Evolutionary conservation across 2,329 filamentous ascomycete species (phyloP), one percentile per base, ranked within the genome.

Genomic region (Paracoccidioides brasiliensis): DNA sequence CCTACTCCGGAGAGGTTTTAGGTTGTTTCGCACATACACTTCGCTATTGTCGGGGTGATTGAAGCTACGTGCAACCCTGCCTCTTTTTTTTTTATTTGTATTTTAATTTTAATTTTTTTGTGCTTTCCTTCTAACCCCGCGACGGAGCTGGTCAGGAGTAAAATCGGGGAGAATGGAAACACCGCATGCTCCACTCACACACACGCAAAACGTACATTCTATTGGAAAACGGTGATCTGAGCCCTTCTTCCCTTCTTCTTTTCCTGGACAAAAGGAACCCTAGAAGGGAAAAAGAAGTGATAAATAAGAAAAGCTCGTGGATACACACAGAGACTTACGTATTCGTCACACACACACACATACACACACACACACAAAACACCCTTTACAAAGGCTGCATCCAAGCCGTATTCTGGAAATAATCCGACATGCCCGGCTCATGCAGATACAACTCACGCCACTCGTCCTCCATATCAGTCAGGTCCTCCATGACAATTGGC

Each of bases 381-480:
- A 8, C 32, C 0, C 4, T 4, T 33, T 33, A 52, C 64, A 63
- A 59, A 51, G 58, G 46, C 15, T 69, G 69, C 56, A 72, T 65
- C 71, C 71, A 73, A 22, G 67, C 66, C 30, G 68, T 68, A 56
- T 73, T 70, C 51, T 68, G 68, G 30, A 73, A 64, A 38, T 72
- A 64, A 60, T 73, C 71, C 14, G 70, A 65, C 68, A 73, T 69
- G 2, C 68, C 70, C 1, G 69, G 68, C 54, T 73, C 71, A 57
- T 72, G 70, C 65, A 70, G 69, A 55, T 74, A 74, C 7, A 74
- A 68, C 57, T 73, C 70, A n/a, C 71, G 67, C 71, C 71, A 74
- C 60, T 74, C 71, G 43, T 73, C 69, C 59, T 73, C 70, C 55
- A 73, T 63, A 50, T 73, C 70, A 4, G 68, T 66, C 3, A 72